Conservation (phyloP, 805 yeast genomes). For the Saccharomycopsis capsularis region DNA sequence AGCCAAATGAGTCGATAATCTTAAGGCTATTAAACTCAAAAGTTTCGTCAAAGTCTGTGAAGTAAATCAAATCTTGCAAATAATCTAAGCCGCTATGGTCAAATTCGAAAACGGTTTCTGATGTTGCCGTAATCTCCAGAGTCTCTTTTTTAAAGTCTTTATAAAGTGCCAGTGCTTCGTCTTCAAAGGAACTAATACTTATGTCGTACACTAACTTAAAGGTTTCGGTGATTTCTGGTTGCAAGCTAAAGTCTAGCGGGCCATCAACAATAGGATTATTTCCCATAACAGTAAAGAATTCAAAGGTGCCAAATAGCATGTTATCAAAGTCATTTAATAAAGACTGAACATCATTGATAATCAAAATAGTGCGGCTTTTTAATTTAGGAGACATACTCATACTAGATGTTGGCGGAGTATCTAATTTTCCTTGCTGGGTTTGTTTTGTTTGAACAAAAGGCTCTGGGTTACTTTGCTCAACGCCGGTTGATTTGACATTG, state of each 20-base stretch:
- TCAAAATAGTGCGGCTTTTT: not conserved
- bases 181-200: not conserved
- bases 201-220: not conserved
- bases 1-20: not conserved
- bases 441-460: not conserved
- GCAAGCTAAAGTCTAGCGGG: too few species aligned
- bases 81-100: slow-evolving; percentile 10
- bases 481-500: not conserved
- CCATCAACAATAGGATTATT: not conserved
- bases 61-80: slow-evolving; percentile 15
- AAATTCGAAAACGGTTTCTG: slow-evolving; percentile 2
- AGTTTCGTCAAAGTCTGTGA: slow-evolving; percentile 1
- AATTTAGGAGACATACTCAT: not conserved
- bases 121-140: not conserved
- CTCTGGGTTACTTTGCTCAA: too few species aligned
- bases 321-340: slow-evolving; percentile 1
- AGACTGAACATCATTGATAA: not conserved
- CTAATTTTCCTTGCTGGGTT: not conserved
- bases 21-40: slow-evolving; percentile 5
- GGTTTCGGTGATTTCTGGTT: not conserved
- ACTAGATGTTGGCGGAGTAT: not conserved
- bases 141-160: not conserved
- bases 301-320: not conserved
- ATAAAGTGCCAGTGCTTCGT: not conserved
- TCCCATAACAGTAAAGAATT: not conserved